Percentiles rank a stretch among this genome's conserved stretches.
Evolutionary conservation across 352 stramenopile species (phyloP).

Genomic region (Pelagophyceae sp.): DNA sequence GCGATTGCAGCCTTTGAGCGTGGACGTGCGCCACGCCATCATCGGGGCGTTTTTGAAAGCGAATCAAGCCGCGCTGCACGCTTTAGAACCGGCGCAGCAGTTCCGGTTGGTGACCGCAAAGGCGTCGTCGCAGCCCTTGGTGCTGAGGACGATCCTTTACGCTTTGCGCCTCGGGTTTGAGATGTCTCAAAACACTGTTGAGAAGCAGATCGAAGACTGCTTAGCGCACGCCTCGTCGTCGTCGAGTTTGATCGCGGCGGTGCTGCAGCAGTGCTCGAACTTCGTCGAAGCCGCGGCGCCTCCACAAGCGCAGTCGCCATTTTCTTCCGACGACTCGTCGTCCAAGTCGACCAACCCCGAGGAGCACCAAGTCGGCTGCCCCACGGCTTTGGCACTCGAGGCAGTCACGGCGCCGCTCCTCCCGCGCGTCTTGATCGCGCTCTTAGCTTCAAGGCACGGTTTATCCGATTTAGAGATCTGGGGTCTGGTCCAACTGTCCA

Average conservation of each 20-base stretch:
- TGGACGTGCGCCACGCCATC: conserved; percentile 35
- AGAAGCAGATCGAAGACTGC: conserved; percentile 35
- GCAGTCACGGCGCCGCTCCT: conserved; percentile 8
- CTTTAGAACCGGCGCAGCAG: conserved; percentile 24
- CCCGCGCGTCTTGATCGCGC: conserved; percentile 28
- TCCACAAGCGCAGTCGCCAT: background rate
- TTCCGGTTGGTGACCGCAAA: conserved; percentile 31
- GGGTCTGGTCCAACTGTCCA: conserved; percentile 28
- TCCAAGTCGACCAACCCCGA: no score
- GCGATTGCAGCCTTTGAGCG: conserved; percentile 32
- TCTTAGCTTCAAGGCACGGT: conserved; percentile 31
- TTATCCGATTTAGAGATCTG: conserved; percentile 35
- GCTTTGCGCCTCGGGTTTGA: conserved; percentile 28
- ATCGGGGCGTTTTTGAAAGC: conserved; percentile 25
- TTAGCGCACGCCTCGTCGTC: conserved; percentile 21
- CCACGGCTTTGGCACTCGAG: no score
- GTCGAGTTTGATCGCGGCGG: conserved; percentile 23
- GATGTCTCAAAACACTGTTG: conserved; percentile 25
- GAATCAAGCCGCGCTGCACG: background rate
- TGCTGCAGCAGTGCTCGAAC: conserved; percentile 25
- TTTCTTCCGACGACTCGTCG: background rate
- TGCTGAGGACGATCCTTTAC: conserved; percentile 35
- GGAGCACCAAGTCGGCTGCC: no score
- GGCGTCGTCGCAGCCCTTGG: conserved; percentile 31
- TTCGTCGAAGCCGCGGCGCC: conserved; percentile 20